Evolutionary conservation across 305 asterid genomes (phyloP).

Genomic region (Fraxinus velutina): DNA sequence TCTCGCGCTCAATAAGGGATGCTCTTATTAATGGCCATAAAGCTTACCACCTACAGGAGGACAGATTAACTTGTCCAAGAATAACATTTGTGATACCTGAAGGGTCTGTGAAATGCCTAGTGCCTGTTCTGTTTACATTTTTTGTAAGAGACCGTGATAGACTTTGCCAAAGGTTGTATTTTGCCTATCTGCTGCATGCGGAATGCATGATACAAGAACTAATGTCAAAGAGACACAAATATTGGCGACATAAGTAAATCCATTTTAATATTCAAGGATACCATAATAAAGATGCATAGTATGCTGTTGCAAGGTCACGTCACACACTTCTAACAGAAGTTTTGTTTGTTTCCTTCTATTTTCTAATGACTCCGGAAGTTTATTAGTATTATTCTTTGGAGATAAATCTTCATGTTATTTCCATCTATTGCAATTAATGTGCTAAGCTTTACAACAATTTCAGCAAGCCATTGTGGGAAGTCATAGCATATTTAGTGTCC

Average conservation of each 20-base stretch:
- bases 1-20: not conserved
- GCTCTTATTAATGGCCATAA: not conserved
- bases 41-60: not conserved
- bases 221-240: not conserved
- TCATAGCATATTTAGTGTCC: constrained; percentile 66
- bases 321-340: not conserved
- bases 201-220: constrained; percentile 8
- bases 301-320: constrained; percentile 6
- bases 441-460: constrained; percentile 41
- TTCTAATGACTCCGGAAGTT: constrained; percentile 18
- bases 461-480: constrained; percentile 96
- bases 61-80: not conserved
- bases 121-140: not conserved
- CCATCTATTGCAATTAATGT: constrained; percentile 23
- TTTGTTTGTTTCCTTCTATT: constrained; percentile 3
- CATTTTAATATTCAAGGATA: not conserved
- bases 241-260: not conserved
- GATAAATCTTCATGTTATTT: not conserved
- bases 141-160: not conserved
- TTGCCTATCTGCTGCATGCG: not conserved
- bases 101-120: constrained; percentile 2
- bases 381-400: constrained; percentile 20
- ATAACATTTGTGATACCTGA: not conserved
- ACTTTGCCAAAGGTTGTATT: not conserved
- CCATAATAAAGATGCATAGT: not conserved